A percentile compares a stretch with the other conserved stretches of the same genome.
Conservation (phyloP, 1,284 basidiomycete species). For the Rhizopogon hawkerae region DNA sequence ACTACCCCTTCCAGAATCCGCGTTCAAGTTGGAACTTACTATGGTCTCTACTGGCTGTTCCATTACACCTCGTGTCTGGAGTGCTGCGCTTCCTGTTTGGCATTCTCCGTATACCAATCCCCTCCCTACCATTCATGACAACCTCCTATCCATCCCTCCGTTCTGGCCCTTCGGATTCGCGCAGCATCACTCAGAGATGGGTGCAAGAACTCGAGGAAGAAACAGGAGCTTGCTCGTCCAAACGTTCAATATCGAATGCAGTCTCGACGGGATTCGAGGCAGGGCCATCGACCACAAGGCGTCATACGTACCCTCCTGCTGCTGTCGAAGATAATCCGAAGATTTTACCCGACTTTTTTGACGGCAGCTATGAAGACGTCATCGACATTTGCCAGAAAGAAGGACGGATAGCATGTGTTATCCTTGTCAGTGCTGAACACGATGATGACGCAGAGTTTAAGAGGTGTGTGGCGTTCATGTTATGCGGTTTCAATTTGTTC, state of each 20-base stretch:
- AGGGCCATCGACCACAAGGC: constrained; percentile 18
- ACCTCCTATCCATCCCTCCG: constrained; percentile 35
- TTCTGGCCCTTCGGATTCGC: constrained; percentile 30
- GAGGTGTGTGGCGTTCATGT: constrained; percentile 33
- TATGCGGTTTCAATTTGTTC: background rate
- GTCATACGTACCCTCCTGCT: constrained; percentile 21
- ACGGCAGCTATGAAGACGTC: constrained; percentile 79
- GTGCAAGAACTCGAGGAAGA: constrained; percentile 71
- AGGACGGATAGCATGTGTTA: constrained; percentile 66
- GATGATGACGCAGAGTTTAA: constrained; percentile 86
- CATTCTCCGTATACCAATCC: constrained; percentile 45
- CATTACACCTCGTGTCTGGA: constrained; percentile 40
- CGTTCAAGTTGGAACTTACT: constrained; percentile 17
- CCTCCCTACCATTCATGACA: constrained; percentile 34
- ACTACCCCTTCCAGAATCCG: background rate
- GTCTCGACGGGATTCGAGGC: constrained; percentile 33
- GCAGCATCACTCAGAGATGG: constrained; percentile 61
- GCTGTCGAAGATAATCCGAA: constrained; percentile 32
- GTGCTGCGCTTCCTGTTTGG: constrained; percentile 48
- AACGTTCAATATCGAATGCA: constrained; percentile 21
- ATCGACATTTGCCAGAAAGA: constrained; percentile 65
- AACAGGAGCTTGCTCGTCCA: constrained; percentile 60
- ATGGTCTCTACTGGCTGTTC: constrained; percentile 34
- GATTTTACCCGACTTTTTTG: constrained; percentile 70
- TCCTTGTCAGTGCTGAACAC: constrained; percentile 87